Percentiles rank a stretch among this genome's conserved stretches.
phyloP scores from a whole-genome alignment of 1,284 basidiomycete species.

The Hemileia vastatrix region DNA sequence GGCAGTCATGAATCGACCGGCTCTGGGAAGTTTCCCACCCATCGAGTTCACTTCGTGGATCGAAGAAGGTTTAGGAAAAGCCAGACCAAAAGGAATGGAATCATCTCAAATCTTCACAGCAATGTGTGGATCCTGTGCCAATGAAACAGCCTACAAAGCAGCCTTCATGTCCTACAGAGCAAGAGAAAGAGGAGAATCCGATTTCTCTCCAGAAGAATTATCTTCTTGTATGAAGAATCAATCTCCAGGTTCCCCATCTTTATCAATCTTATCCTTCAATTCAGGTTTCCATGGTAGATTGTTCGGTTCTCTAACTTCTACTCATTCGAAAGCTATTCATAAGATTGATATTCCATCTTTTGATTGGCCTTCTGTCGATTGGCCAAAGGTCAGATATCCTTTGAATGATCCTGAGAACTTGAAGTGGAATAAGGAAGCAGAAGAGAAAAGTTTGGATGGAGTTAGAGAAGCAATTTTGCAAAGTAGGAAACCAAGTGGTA shows the following conservation, averaged over 20 bases:
- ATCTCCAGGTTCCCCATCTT: constrained; percentile 48
- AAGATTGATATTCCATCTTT: constrained; percentile 53
- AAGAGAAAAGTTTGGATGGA: constrained; percentile 38
- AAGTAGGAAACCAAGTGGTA: constrained; percentile 41
- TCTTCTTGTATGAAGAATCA: constrained; percentile 51
- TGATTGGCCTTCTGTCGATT: constrained; percentile 51
- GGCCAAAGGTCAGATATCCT: constrained; percentile 52
- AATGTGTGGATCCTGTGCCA: constrained; percentile 44
- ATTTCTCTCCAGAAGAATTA: constrained; percentile 40
- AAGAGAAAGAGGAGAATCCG: constrained; percentile 41
- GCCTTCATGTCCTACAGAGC: constrained; percentile 49
- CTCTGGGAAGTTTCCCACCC: constrained; percentile 52
- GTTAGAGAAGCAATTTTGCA: constrained; percentile 45
- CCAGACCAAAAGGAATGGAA: constrained; percentile 49
- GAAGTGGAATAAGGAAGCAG: constrained; percentile 47
- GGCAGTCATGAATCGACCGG: constrained; percentile 48
- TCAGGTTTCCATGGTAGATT: constrained; percentile 50
- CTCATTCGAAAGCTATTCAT: constrained; percentile 48
- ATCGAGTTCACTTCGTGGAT: constrained; percentile 48
- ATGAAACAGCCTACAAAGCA: constrained; percentile 51
- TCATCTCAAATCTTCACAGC: constrained; percentile 42
- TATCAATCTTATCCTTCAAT: constrained; percentile 50
- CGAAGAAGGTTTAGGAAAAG: constrained; percentile 49
- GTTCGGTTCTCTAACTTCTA: constrained; percentile 49
- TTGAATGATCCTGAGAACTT: constrained; percentile 46